Evolutionary conservation across 495 filamentous ascomycete genomes (phyloP).

Genomic region (Aspergillus incahuasiensis): DNA sequence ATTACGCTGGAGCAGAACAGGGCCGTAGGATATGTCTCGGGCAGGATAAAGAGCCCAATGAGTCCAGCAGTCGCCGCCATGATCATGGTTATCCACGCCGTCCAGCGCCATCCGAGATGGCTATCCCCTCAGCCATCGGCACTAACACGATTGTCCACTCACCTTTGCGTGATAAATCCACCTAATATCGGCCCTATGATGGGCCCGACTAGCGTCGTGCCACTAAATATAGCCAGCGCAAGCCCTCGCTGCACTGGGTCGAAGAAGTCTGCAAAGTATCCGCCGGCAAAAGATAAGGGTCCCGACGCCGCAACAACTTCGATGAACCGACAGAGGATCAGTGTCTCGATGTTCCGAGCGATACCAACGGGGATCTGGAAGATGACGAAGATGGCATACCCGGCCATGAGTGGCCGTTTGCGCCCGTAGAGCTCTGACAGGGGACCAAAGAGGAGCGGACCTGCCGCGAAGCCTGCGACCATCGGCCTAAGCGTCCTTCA

Average conservation of each 20-base stretch:
- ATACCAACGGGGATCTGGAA: slow-evolving; percentile 55
- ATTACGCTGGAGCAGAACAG: slow-evolving; percentile 44
- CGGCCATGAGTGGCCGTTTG: slow-evolving; percentile 47
- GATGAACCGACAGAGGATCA: slow-evolving; percentile 55
- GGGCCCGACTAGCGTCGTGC: slow-evolving; percentile 49
- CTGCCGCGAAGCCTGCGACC: slow-evolving; percentile 37
- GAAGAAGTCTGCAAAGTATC: slow-evolving; percentile 55
- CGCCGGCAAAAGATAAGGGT: slow-evolving; percentile 51
- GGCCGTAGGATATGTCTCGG: slow-evolving; percentile 54
- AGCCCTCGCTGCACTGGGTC: slow-evolving; percentile 49
- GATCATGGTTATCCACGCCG: slow-evolving; percentile 53
- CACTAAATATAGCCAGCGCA: slow-evolving; percentile 52
- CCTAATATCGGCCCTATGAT: slow-evolving; percentile 54
- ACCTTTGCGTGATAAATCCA: slow-evolving; percentile 41
- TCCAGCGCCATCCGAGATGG: slow-evolving; percentile 56
- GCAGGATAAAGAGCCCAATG: slow-evolving; percentile 36
- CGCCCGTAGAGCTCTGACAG: slow-evolving; percentile 75
- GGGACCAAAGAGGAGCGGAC: slow-evolving; percentile 53
- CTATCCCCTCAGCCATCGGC: too few relatives aligned
- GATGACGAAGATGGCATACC: slow-evolving; percentile 45
- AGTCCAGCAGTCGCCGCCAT: slow-evolving; percentile 40
- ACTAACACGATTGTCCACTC: too few relatives aligned
- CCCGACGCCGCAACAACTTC: slow-evolving; percentile 52
- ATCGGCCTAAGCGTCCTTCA: too few relatives aligned
- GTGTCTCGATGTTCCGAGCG: slow-evolving; percentile 46